Evolutionary conservation across 1,284 basidiomycete species (phyloP).

Genomic region (Ganoderma resinaceum): DNA sequence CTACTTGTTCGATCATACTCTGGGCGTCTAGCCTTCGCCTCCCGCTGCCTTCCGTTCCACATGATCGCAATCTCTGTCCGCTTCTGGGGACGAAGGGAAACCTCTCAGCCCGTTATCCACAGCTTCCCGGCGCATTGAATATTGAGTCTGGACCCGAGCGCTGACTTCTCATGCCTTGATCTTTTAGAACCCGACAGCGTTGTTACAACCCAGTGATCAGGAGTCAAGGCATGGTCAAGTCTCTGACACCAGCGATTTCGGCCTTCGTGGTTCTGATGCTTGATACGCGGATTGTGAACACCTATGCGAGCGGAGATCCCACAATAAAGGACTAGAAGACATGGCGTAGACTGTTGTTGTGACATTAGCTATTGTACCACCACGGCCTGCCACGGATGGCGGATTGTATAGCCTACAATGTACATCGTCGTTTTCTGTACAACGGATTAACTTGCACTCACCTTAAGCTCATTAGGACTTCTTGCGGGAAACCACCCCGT

Average conservation of each 20-base stretch:
- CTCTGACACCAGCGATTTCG: not conserved
- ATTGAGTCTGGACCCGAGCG: not conserved
- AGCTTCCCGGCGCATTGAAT: not conserved
- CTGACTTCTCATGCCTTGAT: constrained; percentile 20
- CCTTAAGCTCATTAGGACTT: not conserved
- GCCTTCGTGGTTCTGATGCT: not conserved
- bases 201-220: constrained; percentile 51
- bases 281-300: not conserved
- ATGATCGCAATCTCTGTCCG: not conserved
- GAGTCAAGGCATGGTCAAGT: not conserved
- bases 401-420: constrained; percentile 7
- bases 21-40: not conserved
- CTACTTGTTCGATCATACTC: not conserved
- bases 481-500: not conserved
- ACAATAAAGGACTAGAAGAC: constrained; percentile 8
- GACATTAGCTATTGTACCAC: constrained; percentile 16
- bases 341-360: constrained; percentile 10
- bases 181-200: constrained; percentile 52
- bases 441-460: not conserved
- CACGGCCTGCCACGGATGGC: not conserved
- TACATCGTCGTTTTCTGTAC: constrained; percentile 8
- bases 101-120: not conserved
- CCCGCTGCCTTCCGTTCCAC: not conserved
- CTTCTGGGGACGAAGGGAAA: not conserved
- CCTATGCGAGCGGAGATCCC: not conserved